These are phyloP conservation scores for Sanguinoderma infundibulare DNA, from an alignment of 1,284 basidiomycete species.

Conservation along the genomic window DNA sequence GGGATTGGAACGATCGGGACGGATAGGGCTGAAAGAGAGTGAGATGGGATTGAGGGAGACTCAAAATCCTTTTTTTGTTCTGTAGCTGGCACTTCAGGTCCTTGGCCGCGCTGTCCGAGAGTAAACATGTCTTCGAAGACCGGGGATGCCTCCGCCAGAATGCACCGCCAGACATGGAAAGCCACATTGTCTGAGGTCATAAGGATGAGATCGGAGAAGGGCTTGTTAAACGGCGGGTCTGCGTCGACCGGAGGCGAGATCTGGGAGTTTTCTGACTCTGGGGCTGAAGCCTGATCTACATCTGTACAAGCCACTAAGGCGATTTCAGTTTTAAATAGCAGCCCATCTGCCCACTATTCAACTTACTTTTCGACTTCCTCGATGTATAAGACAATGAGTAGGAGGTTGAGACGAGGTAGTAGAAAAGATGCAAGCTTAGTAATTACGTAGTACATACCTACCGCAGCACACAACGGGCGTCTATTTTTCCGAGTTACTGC, in stretches of 20 bases:
- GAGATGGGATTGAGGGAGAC: too few relatives aligned
- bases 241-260: neutral
- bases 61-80: too few relatives aligned
- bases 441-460: too few relatives aligned
- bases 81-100: too few relatives aligned
- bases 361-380: neutral
- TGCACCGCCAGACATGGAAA: conserved; percentile 20
- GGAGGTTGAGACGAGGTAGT: too few relatives aligned
- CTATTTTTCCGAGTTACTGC: too few relatives aligned
- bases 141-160: conserved; percentile 27
- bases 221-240: conserved; percentile 13
- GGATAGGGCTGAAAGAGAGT: neutral
- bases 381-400: neutral
- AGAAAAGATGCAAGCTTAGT: neutral
- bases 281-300: neutral
- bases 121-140: conserved; percentile 20
- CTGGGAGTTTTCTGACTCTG: neutral
- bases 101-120: neutral
- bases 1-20: neutral
- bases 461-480: too few relatives aligned
- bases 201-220: conserved; percentile 34
- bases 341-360: too few relatives aligned
- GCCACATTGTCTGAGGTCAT: conserved; percentile 26
- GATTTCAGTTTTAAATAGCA: neutral
- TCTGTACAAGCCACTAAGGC: neutral